Conservation (phyloP, 1,139 yeast species). For the Lodderomyces beijingensis region DNA sequence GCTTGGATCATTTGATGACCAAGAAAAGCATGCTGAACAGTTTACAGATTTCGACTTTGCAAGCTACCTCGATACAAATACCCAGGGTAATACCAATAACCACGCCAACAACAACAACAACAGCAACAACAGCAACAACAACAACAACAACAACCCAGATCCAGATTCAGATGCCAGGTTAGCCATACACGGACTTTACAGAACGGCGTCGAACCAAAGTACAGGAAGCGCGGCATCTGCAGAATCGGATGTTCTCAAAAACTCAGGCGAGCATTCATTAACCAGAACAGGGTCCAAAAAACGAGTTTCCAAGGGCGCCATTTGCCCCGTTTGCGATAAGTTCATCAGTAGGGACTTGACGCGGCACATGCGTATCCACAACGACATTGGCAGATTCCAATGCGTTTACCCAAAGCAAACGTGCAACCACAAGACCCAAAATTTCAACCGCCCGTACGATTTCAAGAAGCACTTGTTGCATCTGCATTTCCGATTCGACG, state of each 20-base stretch:
- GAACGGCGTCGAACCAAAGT: conserved; percentile 23
- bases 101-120: no score
- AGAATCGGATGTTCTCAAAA: conserved; percentile 7
- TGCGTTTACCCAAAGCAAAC: conserved; percentile 40
- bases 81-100: no score
- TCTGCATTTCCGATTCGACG: conserved; percentile 43
- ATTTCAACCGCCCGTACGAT: conserved; percentile 47
- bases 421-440: conserved; percentile 44
- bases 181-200: conserved; percentile 6
- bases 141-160: no score
- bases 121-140: no score
- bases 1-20: no score
- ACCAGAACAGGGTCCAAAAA: conserved; percentile 14
- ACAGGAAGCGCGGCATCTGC: conserved; percentile 15
- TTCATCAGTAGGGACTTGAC: conserved; percentile 42
- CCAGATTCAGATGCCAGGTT: no score
- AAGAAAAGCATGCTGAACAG: no score
- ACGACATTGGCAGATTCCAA: conserved; percentile 44
- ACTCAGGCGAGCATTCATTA: conserved; percentile 9
- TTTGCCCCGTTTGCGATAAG: conserved; percentile 39
- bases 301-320: conserved; percentile 34
- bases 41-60: no score
- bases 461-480: conserved; percentile 45
- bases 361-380: conserved; percentile 44
- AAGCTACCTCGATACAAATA: no score